Evolutionary conservation across 441 rosid genomes (phyloP), one percentile per base, ranked within the genome.

Genomic region (Pelargonium citronellum): DNA sequence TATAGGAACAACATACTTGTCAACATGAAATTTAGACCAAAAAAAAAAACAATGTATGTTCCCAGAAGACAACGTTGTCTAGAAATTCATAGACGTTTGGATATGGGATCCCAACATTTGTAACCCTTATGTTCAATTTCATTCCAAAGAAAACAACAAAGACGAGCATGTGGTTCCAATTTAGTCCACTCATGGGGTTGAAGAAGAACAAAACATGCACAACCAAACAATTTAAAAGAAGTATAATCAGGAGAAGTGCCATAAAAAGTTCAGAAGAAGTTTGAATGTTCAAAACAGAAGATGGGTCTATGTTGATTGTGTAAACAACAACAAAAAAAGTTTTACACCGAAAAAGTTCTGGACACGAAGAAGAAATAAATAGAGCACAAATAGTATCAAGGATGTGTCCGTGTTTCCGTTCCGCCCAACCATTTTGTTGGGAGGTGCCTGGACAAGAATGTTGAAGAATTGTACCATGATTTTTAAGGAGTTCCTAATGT

Each of bases 371-470:
- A 10, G 62, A 68, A 10, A 68, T 24, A 4, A 19, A 0, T 1
- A 68, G 19, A 51, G 71, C 15, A 7, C 62, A 5, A 10, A 19
- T 24, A 8, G n/a, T 68, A 20, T 68, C 43, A 8, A 43, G 55
- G 10, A 67, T 16, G 30, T 67, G 57, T 4, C 30, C 1, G n/a
- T 55, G 22, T n/a, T 55, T 30, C 17, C 58, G 17, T 46, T 67
- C 3, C 0, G 57, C 58, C 20, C 62, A 0, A 5, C 71, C 71
- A 67, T 67, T 68, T 68, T 51, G 62, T 51, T 68, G 71, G 3
- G 71, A 68, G 5, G 63, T 12, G n/a, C 41, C 19, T 47, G 71
- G n/a, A 51, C 71, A 22, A 6, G 19, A 20, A 4, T 66, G 51
- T 9, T 34, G 24, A 66, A 67, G 12, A 12, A 67, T 5, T 1